phyloP scores from a whole-genome alignment of 2,329 filamentous ascomycete genomes.

The Botrytis fabae region DNA sequence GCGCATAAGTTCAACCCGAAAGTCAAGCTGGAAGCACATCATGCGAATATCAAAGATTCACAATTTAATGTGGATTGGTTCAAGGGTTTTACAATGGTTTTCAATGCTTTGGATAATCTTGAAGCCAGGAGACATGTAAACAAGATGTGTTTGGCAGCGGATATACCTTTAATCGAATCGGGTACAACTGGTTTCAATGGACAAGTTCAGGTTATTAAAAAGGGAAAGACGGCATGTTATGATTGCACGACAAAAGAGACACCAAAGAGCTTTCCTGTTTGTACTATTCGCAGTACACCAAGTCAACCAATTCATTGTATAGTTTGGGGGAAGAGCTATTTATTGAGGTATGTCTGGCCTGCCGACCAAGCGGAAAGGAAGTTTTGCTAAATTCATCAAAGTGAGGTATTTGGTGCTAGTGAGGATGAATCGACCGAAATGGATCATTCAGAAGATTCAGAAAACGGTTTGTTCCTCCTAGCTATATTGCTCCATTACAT shows the following conservation, averaged over 20 bases:
- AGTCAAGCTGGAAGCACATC: conserved; percentile 82
- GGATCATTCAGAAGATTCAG: conserved; percentile 75
- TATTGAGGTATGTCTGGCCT: conserved; percentile 62
- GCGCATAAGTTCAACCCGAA: conserved; percentile 87
- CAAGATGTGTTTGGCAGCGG: conserved; percentile 90
- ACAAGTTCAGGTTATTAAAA: conserved; percentile 95
- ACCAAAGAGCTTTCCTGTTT: conserved; percentile 92
- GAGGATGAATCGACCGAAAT: conserved; percentile 81
- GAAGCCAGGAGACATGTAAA: conserved; percentile 95
- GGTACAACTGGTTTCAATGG: conserved; percentile 98
- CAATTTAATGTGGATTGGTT: conserved; percentile 91
- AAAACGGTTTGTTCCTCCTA: conserved; percentile 61
- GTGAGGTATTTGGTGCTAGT: conserved; percentile 86
- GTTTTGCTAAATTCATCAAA: conserved; percentile 41
- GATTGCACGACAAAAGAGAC: conserved; percentile 89
- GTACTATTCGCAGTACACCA: conserved; percentile 94
- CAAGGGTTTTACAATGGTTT: conserved; percentile 76
- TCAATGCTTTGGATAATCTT: conserved; percentile 96
- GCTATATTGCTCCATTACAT: conserved; percentile 25
- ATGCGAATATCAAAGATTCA: conserved; percentile 91
- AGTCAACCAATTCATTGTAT: conserved; percentile 98
- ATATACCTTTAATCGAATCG: conserved; percentile 90
- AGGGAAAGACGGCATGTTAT: conserved; percentile 90
- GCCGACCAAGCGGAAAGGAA: neutral
- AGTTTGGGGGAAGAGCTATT: conserved; percentile 96